These are phyloP conservation scores for Fusarium brachygibbosum DNA, from an alignment of 2,329 filamentous ascomycete genomes.

Conservation along the genomic window DNA sequence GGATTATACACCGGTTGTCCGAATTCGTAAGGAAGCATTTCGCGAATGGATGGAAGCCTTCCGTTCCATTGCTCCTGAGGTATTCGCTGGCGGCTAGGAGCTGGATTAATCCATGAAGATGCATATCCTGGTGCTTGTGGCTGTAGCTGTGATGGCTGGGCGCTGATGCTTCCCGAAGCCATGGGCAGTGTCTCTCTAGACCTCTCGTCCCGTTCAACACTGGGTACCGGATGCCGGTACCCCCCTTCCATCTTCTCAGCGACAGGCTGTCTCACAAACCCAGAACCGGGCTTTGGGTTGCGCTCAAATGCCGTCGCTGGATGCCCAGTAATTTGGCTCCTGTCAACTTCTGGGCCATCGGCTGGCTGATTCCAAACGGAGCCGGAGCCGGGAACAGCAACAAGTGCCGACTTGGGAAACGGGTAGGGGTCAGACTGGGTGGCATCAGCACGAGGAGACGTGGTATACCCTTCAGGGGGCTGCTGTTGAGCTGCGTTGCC, in stretches of 20 bases:
- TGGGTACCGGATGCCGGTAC: slow-evolving; percentile 5
- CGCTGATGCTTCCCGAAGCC: background rate
- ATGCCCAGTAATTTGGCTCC: background rate
- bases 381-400: background rate
- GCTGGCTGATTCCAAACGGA: background rate
- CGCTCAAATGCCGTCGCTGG: background rate
- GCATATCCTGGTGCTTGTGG: background rate
- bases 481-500: background rate
- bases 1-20: background rate
- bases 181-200: background rate
- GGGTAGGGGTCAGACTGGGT: background rate
- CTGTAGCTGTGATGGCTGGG: background rate
- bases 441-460: too few relatives aligned
- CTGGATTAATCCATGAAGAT: background rate
- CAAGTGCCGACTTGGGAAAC: background rate
- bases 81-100: background rate
- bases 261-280: background rate
- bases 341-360: background rate
- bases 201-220: background rate
- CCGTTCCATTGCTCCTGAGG: slow-evolving; percentile 10
- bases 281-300: background rate
- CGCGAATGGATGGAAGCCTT: slow-evolving; percentile 27
- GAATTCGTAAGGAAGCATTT: slow-evolving; percentile 27
- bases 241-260: background rate
- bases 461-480: background rate